These are phyloP conservation scores for Eimeria maxima DNA, from an alignment of 169 alveolate genomes.

Conservation along the genomic window DNA sequence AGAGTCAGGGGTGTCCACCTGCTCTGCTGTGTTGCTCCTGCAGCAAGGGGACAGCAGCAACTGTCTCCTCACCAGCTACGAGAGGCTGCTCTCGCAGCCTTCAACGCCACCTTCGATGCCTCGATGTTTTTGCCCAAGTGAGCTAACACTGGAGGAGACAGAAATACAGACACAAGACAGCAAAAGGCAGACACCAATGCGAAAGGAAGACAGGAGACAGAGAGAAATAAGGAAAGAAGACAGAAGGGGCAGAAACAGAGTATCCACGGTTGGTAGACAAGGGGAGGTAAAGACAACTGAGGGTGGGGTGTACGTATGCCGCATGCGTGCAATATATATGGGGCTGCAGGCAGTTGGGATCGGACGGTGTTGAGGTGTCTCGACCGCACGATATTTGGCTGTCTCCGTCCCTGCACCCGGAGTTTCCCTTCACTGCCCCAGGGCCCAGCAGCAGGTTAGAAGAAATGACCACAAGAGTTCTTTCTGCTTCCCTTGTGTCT, in stretches of 20 bases:
- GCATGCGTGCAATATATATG: not conserved
- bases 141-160: not conserved
- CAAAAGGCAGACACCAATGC: too few relatives aligned
- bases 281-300: not conserved
- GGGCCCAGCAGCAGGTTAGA: slow-evolving; percentile 65
- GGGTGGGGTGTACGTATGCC: not conserved
- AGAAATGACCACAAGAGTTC: not conserved
- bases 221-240: too few relatives aligned
- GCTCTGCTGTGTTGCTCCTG: slow-evolving; percentile 33
- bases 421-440: slow-evolving; percentile 50
- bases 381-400: slow-evolving; percentile 61
- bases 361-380: slow-evolving; percentile 66
- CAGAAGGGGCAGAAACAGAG: not conserved
- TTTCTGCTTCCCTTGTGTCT: not conserved
- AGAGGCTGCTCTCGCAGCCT: slow-evolving; percentile 50
- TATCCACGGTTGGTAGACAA: not conserved
- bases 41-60: slow-evolving; percentile 55
- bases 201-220: not conserved
- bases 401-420: slow-evolving; percentile 61
- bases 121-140: slow-evolving; percentile 58
- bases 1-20: not conserved
- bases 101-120: slow-evolving; percentile 62
- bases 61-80: slow-evolving; percentile 47
- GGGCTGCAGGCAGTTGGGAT: slow-evolving; percentile 45
- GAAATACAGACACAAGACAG: too few relatives aligned